phyloP scores from a whole-genome alignment of 257 asterid genomes.

The Solanum arcanum region DNA sequence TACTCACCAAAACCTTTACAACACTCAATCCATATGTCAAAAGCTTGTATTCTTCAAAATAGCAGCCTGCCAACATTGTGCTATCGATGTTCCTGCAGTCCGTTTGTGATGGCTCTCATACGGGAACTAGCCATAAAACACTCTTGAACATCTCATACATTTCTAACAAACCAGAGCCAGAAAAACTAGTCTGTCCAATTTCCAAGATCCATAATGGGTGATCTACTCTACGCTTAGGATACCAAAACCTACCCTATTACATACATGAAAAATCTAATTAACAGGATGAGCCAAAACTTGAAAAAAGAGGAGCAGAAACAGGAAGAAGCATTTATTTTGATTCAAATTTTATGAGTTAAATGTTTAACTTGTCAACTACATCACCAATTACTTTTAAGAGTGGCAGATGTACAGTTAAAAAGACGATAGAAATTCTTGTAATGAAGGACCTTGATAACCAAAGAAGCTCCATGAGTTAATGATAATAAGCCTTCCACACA shows the following conservation, averaged over 20 bases:
- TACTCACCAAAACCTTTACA: background rate
- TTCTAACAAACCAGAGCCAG: background rate
- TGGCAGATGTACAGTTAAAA: background rate
- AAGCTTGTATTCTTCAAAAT: background rate
- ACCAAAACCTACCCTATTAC: background rate
- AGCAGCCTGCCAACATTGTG: background rate
- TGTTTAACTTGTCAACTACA: background rate
- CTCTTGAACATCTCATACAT: background rate
- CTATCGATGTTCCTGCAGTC: background rate
- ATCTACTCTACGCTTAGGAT: background rate
- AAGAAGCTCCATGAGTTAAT: background rate
- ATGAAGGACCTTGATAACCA: background rate
- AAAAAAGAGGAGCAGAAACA: background rate
- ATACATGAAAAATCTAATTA: background rate
- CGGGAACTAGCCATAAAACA: background rate
- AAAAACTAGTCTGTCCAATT: background rate
- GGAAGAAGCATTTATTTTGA: background rate
- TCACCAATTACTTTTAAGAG: background rate
- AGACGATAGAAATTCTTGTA: background rate
- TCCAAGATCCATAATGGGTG: background rate
- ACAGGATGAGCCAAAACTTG: background rate
- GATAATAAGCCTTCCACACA: background rate
- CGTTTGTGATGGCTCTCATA: background rate
- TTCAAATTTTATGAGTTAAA: background rate
- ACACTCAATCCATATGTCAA: background rate